phyloP scores from a whole-genome alignment of 495 filamentous ascomycete genomes.

The Lindgomyces ingoldianus region DNA sequence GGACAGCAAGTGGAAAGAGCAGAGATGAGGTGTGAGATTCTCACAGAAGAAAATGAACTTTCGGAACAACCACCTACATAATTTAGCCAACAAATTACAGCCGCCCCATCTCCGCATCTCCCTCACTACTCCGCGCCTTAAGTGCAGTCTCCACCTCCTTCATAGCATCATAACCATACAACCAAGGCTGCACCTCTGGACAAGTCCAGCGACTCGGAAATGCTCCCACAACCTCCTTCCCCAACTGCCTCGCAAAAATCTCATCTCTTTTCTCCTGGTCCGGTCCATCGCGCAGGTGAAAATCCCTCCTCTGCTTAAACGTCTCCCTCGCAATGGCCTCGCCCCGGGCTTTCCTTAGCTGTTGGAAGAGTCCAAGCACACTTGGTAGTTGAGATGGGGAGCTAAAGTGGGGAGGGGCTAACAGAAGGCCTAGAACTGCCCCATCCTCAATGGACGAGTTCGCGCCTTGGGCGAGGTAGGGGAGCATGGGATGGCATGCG shows the following conservation, averaged over 20 bases:
- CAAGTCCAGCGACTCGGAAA: slow-evolving; percentile 32
- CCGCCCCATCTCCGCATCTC: not conserved
- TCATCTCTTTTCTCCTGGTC: slow-evolving; percentile 33
- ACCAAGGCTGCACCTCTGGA: slow-evolving; percentile 26
- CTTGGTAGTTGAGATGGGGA: not conserved
- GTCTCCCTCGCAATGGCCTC: slow-evolving; percentile 29
- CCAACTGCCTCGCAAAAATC: slow-evolving; percentile 15
- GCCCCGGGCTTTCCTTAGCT: slow-evolving; percentile 28
- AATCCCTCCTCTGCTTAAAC: slow-evolving; percentile 30
- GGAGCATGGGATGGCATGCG: slow-evolving; percentile 69
- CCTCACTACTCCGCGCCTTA: not conserved
- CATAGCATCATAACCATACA: slow-evolving; percentile 36
- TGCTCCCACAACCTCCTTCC: not conserved
- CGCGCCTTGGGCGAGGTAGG: slow-evolving; percentile 61
- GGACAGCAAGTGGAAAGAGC: too few species aligned
- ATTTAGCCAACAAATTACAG: not conserved
- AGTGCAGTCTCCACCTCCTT: slow-evolving; percentile 24
- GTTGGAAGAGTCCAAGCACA: slow-evolving; percentile 20
- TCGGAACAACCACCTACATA: too few species aligned
- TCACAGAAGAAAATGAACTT: too few species aligned
- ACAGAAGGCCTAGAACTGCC: slow-evolving; percentile 53
- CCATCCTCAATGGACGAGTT: slow-evolving; percentile 56
- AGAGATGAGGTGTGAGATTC: too few species aligned
- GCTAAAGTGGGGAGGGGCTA: slow-evolving; percentile 36
- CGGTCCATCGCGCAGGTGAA: slow-evolving; percentile 29